Base-by-base conservation (phyloP, 2,329 filamentous ascomycete species). In the Penicillium capsulatum region DNA sequence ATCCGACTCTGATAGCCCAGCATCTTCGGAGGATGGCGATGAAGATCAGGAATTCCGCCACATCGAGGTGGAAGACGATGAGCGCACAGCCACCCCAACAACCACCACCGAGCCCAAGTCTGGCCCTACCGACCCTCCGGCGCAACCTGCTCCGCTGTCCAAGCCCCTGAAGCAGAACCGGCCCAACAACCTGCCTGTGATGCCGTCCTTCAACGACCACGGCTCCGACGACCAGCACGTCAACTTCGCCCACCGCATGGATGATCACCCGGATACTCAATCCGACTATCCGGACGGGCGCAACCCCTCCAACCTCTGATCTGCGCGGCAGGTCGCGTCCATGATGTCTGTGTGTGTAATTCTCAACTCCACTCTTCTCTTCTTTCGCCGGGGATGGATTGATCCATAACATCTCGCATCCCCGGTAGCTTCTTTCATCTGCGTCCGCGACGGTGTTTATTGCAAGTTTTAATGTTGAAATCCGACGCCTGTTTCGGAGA, bases 1-100 rank as follows among this genome's bases (percentile, higher is more conserved):
- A 39, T 86, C 82, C 1, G 80, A 84, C 31, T 83, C 79, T 1
- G 71, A 73, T 30, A 82, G 79, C 3, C 63, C 68, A 1, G 64
- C 61, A 33, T 70, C 70, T 4, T 72, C 68, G 3, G 67, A 68
- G 26, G 67, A 77, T 26, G 80, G 80, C 17, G 71, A 77, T n/a
- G 77, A 78, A n/a, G n/a, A n/a, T 16, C 60, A 67, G 13, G 60
- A 68, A 14, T 65, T 68, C 34, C 58, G 66, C 22, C 64, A 69
- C 39, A 65, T 73, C 33, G 63, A 72, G 37, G 66, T 73, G 6
- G 65, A 67, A 43, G 68, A 70, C 34, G 67, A 69, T 33, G 69
- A 71, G 36, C 65, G 67, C 11, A 59, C 62, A 19, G 55, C 60
- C 30, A 51, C 62, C 13, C 48, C 48, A 2, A 59, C 66, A 32